Conservation (phyloP, 1,139 yeast genomes). For the Lodderomyces margitis region DNA sequence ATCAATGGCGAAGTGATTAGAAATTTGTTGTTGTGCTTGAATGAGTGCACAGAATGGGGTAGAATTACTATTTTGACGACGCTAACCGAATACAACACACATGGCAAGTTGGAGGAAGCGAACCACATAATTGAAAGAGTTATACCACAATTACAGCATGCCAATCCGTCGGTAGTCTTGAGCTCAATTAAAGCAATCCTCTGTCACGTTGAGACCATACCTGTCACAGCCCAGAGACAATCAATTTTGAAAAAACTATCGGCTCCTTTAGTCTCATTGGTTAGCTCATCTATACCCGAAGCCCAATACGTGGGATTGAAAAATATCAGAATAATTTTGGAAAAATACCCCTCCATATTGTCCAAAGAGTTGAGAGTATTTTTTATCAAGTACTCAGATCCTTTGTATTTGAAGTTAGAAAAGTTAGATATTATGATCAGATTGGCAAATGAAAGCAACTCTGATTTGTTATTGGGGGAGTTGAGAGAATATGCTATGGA, state of each 20-base stretch:
- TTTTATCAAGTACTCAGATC: conserved; percentile 92
- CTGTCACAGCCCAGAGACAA: conserved; percentile 31
- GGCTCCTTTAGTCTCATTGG: conserved; percentile 89
- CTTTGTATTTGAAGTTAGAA: conserved; percentile 87
- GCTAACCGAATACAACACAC: conserved; percentile 65
- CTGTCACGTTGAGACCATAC: conserved; percentile 60
- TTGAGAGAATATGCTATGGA: conserved; percentile 92
- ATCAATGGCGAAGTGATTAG: conserved; percentile 50
- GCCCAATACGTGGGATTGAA: conserved; percentile 94
- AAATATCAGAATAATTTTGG: conserved; percentile 85
- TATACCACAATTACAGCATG: conserved; percentile 95
- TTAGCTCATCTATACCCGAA: conserved; percentile 80
- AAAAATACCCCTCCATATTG: conserved; percentile 80
- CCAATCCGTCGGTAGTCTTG: conserved; percentile 91
- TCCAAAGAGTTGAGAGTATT: conserved; percentile 84
- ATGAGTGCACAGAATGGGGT: conserved; percentile 99
- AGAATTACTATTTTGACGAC: conserved; percentile 86
- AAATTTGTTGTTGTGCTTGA: conserved; percentile 74
- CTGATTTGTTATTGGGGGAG: conserved; percentile 73
- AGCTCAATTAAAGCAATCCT: conserved; percentile 82
- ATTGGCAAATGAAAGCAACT: conserved; percentile 70
- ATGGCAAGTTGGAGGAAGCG: conserved; percentile 57
- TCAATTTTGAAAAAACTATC: conserved; percentile 67
- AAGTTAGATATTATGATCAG: conserved; percentile 88
- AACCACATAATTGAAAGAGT: conserved; percentile 87